Conservation (phyloP, 2,329 filamentous ascomycete species). For the Phaeosphaeria sp. region DNA sequence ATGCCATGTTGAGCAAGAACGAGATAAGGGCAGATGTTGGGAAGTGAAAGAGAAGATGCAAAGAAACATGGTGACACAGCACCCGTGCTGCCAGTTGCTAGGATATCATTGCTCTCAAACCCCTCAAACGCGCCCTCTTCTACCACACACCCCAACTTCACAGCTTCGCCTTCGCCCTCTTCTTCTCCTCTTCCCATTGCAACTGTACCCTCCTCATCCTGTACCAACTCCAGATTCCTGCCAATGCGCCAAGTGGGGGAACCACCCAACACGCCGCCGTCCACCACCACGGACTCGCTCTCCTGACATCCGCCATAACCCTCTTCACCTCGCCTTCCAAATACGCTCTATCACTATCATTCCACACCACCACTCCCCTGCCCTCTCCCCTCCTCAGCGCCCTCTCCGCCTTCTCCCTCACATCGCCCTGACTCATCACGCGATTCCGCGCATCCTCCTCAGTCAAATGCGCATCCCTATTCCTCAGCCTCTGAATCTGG, state of each 20-base stretch:
- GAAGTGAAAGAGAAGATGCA: background rate
- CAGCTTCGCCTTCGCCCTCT: slow-evolving; percentile 66
- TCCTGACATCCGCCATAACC: slow-evolving; percentile 69
- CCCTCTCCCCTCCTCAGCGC: slow-evolving; percentile 69
- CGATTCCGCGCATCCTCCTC: slow-evolving; percentile 88
- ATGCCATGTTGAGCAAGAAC: too few relatives aligned
- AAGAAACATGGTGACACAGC: slow-evolving; percentile 14
- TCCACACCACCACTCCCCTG: slow-evolving; percentile 85
- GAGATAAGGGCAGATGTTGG: slow-evolving; percentile 2
- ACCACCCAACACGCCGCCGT: slow-evolving; percentile 70
- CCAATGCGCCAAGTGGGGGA: slow-evolving; percentile 75
- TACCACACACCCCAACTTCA: slow-evolving; percentile 34
- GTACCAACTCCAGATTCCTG: slow-evolving; percentile 75
- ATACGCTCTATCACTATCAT: slow-evolving; percentile 77
- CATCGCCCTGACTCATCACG: slow-evolving; percentile 85
- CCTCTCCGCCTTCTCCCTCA: slow-evolving; percentile 80
- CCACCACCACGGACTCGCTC: slow-evolving; percentile 81
- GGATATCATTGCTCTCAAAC: slow-evolving; percentile 20
- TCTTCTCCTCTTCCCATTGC: slow-evolving; percentile 69
- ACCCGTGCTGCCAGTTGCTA: slow-evolving; percentile 12
- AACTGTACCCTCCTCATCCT: slow-evolving; percentile 74
- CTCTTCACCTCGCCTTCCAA: slow-evolving; percentile 70
- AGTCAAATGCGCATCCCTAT: slow-evolving; percentile 77
- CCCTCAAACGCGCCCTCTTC: slow-evolving; percentile 3
- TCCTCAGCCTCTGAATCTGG: slow-evolving; percentile 81